Evolutionary conservation across 768 basidiomycete species (phyloP), one percentile per base, ranked within the genome.

Genomic region (Naganishia randhawae): DNA sequence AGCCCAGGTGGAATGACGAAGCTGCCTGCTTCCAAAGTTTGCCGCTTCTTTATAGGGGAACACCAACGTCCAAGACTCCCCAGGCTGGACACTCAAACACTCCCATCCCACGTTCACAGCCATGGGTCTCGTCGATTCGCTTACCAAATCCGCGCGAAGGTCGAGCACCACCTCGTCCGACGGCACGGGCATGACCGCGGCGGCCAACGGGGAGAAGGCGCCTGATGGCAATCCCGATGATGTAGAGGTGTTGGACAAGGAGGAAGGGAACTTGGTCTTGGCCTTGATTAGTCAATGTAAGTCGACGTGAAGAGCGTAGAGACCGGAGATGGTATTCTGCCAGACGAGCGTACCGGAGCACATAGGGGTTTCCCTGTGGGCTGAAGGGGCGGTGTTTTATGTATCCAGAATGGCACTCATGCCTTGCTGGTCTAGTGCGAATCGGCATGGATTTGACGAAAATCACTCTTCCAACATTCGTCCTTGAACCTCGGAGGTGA

Each of bases 361-460:
- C n/a, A 6, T 22, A 7, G 3, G n/a, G 3, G n/a, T 17, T 48
- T 22, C 6, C n/a, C 7, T 4, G 41, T 11, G n/a, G 45, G 45
- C 45, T 48, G 54, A 19, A 55, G n/a, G 50, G 50, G n/a, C 2
- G 54, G 22, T 11, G 19, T n/a, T n/a, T 55, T 16, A 31, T 13
- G 35, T 17, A 55, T 37, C 33, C 5, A 2, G 31, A 3, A 52
- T 13, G 22, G 22, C 32, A 31, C 57, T 61, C n/a, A 61, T 61
- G 10, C n/a, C 65, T 13, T 22, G 63, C 2, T 42, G 57, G 29
- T 52, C 37, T 53, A 79, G 80, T 80, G 37, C 73, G 92, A 81
- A 89, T 93, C 70, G 95, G 94, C 48, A 96, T 96, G 94, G 96
- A 99, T 81, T 87, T 97, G 68, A 88, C 87, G 72, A 89, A 92